Percentiles rank a stretch among this genome's conserved stretches.
phyloP scores from a whole-genome alignment of 2,329 filamentous ascomycete genomes.

The Celoporthe dispersa region DNA sequence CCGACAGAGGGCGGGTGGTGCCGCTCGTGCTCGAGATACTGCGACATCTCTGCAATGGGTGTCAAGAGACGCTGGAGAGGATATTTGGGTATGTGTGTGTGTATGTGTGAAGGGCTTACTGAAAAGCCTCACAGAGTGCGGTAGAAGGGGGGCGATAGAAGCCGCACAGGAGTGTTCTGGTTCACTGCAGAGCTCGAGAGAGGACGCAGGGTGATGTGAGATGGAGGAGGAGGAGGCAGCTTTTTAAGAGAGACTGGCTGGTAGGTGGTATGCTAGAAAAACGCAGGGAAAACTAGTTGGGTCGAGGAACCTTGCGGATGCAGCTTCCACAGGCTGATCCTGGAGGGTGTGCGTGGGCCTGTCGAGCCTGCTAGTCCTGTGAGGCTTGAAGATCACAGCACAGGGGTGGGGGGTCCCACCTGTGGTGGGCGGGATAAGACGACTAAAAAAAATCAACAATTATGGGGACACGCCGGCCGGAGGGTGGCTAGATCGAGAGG shows the following conservation, averaged over 20 bases:
- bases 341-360: constrained; percentile 7
- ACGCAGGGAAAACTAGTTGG: constrained; percentile 2
- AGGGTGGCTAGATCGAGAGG: neutral
- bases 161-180: constrained; percentile 15
- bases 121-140: constrained; percentile 11
- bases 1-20: constrained; percentile 51
- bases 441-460: constrained; percentile 14
- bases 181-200: constrained; percentile 24
- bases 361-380: constrained; percentile 5
- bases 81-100: neutral
- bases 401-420: constrained; percentile 9
- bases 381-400: neutral
- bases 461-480: constrained; percentile 17
- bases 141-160: constrained; percentile 11
- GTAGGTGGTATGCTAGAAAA: neutral
- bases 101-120: constrained; percentile 12
- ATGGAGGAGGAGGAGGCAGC: constrained; percentile 14
- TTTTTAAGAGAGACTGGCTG: constrained; percentile 20
- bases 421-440: neutral
- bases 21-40: constrained; percentile 44
- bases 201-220: neutral
- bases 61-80: constrained; percentile 1
- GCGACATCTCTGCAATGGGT: constrained; percentile 38
- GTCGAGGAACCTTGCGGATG: constrained; percentile 1
- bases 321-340: constrained; percentile 12